Conservation (phyloP, 2,329 filamentous ascomycete genomes). For the Grosmannia clavigera region DNA sequence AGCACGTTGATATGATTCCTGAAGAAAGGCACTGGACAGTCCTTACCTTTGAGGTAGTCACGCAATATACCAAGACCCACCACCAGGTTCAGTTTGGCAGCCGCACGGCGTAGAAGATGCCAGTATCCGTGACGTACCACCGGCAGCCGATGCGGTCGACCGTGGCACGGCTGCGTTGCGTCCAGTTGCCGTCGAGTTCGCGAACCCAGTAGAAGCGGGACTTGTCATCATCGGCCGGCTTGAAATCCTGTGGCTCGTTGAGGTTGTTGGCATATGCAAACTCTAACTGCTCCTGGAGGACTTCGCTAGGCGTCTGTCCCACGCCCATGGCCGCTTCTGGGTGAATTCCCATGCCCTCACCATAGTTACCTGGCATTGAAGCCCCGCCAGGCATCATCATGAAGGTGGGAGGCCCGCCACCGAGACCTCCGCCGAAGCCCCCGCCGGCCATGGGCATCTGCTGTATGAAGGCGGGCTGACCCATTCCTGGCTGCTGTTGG, state of each 20-base stretch:
- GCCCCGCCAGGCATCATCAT: slow-evolving; percentile 17
- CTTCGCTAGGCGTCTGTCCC: slow-evolving; percentile 37
- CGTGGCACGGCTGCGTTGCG: slow-evolving; percentile 44
- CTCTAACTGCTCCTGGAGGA: slow-evolving; percentile 32
- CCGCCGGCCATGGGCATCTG: slow-evolving; percentile 6
- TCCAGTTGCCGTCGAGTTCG: slow-evolving; percentile 48
- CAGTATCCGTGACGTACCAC: slow-evolving; percentile 46
- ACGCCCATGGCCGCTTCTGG: slow-evolving; percentile 38
- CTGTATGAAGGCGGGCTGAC: neutral
- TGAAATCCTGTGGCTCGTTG: slow-evolving; percentile 48
- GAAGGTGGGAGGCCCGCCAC: slow-evolving; percentile 12
- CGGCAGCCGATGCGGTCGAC: slow-evolving; percentile 45
- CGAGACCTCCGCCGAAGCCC: neutral
- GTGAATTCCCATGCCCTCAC: slow-evolving; percentile 15
- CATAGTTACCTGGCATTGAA: slow-evolving; percentile 2
- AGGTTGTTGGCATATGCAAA: slow-evolving; percentile 37
- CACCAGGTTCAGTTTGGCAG: slow-evolving; percentile 25
- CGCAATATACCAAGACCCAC: neutral
- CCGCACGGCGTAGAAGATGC: slow-evolving; percentile 49
- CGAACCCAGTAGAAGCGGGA: slow-evolving; percentile 49
- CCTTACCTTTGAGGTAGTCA: neutral
- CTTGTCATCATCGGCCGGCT: slow-evolving; percentile 47
- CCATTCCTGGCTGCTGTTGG: slow-evolving; percentile 6
- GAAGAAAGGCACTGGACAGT: neutral
- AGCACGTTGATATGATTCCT: neutral